Evolutionary conservation across 1,139 yeast species (phyloP), one percentile per base, ranked within the genome.

Genomic region (Chernovozyma sophiae-reginae): DNA sequence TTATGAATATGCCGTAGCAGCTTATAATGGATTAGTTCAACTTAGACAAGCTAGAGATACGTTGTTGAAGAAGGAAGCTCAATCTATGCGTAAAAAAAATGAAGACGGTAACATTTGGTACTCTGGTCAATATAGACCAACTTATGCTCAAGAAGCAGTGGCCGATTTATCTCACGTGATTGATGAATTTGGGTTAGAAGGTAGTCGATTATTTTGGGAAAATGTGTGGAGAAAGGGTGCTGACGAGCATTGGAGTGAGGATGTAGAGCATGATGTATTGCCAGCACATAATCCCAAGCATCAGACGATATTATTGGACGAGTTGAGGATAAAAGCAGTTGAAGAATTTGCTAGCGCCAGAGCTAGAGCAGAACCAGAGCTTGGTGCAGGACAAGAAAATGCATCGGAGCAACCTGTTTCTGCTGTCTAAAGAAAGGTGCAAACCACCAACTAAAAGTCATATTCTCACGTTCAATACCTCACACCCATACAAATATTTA

Each of bases 71-170:
- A 68, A 77, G 40, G 80, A 78, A 51, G 87, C 94, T 27, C 73
- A 78, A 52, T 65, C 69, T 31, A 65, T 84, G 73, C 74, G 97
- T 51, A 80, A 77, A 53, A 79, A 84, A 55, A 79, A 85, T 54
- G 77, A 72, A 31, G 86, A 81, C 39, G 94, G 95, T 1, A 81
- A 85, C 58, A 78, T 81, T 35, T 89, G 97, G 96, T 79, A 68
- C 55, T 76, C 84, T 39, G 92, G 87, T 33, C 95, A 85, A 60
- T 90, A 74, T 65, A 77, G 97, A 54, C 97, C 97, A 22, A 81
- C 94, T 0, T 86, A 82, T 60, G 71, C 95, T 10, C 96, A 87
- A 59, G 97, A 90, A 59, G 86, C 97, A 1, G 89, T 87, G 18
- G 89, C 96, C 1, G 97, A 90, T 60, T 65, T 90, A 48, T 70